Conservation (phyloP, 192 early-diverging fungal genomes). For the Coemansia sp. region DNA sequence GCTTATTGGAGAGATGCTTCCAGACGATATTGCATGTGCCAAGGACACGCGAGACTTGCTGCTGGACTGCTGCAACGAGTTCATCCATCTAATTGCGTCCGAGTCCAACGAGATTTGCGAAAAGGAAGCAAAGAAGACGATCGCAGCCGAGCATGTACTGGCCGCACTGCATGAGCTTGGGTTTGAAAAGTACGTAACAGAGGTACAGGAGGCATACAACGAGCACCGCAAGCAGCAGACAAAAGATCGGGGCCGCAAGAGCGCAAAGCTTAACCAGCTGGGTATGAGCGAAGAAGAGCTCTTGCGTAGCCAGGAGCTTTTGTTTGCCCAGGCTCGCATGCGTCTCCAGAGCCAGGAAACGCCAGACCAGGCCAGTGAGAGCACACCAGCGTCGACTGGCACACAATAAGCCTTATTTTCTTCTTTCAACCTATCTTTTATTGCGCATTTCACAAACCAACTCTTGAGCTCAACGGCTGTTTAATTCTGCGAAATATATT, state of each 20-base stretch:
- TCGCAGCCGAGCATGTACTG: slow-evolving; percentile 95
- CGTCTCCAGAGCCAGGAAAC: slow-evolving; percentile 60
- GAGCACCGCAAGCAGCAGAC: slow-evolving; percentile 83
- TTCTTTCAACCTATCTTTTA: not conserved
- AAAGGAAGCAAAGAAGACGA: slow-evolving; percentile 95
- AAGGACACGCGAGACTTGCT: slow-evolving; percentile 95
- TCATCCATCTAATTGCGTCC: slow-evolving; percentile 92
- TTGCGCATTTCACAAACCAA: not conserved
- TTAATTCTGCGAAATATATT: not conserved
- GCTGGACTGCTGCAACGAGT: slow-evolving; percentile 94
- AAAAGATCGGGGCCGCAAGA: slow-evolving; percentile 80
- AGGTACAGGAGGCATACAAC: slow-evolving; percentile 84
- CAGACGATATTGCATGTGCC: slow-evolving; percentile 84
- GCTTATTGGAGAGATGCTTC: slow-evolving; percentile 95
- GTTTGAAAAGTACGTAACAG: slow-evolving; percentile 86
- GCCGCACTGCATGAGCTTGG: slow-evolving; percentile 83
- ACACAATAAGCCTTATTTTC: not conserved
- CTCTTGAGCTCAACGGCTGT: not conserved
- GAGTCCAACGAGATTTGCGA: slow-evolving; percentile 97
- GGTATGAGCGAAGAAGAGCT: slow-evolving; percentile 86
- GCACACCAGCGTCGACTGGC: slow-evolving; percentile 12
- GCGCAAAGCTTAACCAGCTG: slow-evolving; percentile 72
- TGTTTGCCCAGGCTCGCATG: slow-evolving; percentile 86
- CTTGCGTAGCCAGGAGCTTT: slow-evolving; percentile 74
- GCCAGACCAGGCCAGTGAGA: slow-evolving; percentile 18